Evolutionary conservation across 768 basidiomycete species (phyloP), one percentile per base, ranked within the genome.

Genomic region (Tylopilus subfusipes): DNA sequence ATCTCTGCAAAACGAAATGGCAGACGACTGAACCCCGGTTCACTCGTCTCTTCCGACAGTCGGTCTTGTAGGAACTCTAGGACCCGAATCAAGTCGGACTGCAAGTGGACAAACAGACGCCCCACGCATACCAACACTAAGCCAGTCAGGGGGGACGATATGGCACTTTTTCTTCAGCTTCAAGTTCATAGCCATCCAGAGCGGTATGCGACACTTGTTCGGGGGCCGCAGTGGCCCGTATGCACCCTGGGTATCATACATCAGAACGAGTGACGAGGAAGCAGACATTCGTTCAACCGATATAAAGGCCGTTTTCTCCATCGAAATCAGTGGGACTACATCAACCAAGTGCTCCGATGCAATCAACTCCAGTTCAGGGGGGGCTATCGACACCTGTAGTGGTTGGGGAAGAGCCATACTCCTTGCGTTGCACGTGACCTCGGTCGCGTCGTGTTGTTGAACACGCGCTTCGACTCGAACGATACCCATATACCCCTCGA

Each of bases 141-240:
- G 76, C 97, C 97, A 99, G 29, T 81, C 78, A 4, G 97, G 97
- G 2, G 93, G 79, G 14, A 98, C 78, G 47, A 99, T 93, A 61
- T 91, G 85, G 57, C 96, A 98, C 72, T 94, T 95, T 69, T 90
- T 89, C 78, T 98, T 97, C 65, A 86, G 68, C 73, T 99, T 99
- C 47, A 98, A 76, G 65, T 96, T 93, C 3, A 90, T 75, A 0
- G 96, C 97, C 77, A 99, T 86, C 97, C 97, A 99, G 4, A 98
- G 75, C 1, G 97, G 97, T n/a, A 98, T 83, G 60, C 80, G 80
- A 34, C 86, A 79, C 69, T 89, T 88, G 53, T 83, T 80, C 6
- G 96, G 96, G 1, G 97, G 95, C 7, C 86, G 78, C 50, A 99
- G 82, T 19, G 97, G 96, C 3, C 97, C 97, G 63, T 93, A 97